Conservation (phyloP, 805 yeast genomes). For the Jamesozyma jinghongensis region DNA sequence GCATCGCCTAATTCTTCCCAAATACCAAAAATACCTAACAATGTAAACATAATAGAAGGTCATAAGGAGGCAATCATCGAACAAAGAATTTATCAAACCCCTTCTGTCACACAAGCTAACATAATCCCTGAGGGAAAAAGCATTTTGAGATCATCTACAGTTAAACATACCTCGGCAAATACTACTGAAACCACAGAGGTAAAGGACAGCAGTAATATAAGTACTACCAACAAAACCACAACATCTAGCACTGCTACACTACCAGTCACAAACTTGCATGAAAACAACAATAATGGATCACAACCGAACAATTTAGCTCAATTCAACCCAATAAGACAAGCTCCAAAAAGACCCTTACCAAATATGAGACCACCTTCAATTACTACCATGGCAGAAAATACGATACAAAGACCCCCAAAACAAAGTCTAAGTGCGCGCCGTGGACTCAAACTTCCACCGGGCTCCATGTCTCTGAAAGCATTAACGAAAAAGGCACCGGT, state of each 20-base stretch:
- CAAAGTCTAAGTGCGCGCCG: conserved; percentile 76
- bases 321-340: conserved; percentile 23
- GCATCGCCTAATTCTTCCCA: too few relatives aligned
- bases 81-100: too few relatives aligned
- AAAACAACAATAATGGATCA: background rate
- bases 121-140: too few relatives aligned
- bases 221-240: too few relatives aligned
- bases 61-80: background rate
- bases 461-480: conserved; percentile 28
- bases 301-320: conserved; percentile 3
- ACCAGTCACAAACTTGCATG: background rate
- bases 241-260: too few relatives aligned
- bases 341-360: conserved; percentile 20
- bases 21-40: too few relatives aligned
- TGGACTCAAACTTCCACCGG: conserved; percentile 61
- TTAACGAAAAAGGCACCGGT: conserved; percentile 11
- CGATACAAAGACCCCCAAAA: conserved; percentile 34
- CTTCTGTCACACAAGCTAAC: too few relatives aligned
- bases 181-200: too few relatives aligned
- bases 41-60: background rate
- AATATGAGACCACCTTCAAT: background rate
- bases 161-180: background rate
- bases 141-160: background rate
- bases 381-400: background rate
- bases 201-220: background rate